phyloP scores from a whole-genome alignment of 306 rosid genomes.

The Pachyrhizus erosus region DNA sequence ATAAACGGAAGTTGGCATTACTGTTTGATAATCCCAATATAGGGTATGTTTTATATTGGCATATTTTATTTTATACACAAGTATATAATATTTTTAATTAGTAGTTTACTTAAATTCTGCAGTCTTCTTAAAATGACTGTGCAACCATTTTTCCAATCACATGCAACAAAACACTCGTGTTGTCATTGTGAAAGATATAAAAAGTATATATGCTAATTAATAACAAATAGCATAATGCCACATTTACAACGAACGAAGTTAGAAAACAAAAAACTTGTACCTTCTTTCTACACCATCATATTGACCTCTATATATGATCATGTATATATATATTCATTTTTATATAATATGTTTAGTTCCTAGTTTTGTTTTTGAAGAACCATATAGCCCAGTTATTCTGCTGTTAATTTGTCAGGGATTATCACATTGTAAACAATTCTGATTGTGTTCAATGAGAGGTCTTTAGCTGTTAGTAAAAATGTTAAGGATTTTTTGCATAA shows the following conservation, averaged over 20 bases:
- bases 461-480: background rate
- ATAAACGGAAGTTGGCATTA: slow-evolving; percentile 89
- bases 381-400: slow-evolving; percentile 7
- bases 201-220: background rate
- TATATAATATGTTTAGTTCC: background rate
- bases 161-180: background rate
- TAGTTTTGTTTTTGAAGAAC: background rate
- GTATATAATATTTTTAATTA: background rate
- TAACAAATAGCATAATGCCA: no score
- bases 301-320: background rate
- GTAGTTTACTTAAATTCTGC: background rate
- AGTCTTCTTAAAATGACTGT: background rate
- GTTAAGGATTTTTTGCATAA: background rate
- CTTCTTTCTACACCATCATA: background rate
- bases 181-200: background rate
- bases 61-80: slow-evolving; percentile 17
- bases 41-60: slow-evolving; percentile 61
- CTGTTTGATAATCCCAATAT: slow-evolving; percentile 87
- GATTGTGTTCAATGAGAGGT: slow-evolving; percentile 24
- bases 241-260: no score
- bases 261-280: background rate
- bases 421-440: slow-evolving; percentile 14
- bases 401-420: slow-evolving; percentile 21
- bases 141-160: background rate
- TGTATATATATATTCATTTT: no score